phyloP scores from a whole-genome alignment of 257 asterid genomes.

The Fraxinus pennsylvanica region DNA sequence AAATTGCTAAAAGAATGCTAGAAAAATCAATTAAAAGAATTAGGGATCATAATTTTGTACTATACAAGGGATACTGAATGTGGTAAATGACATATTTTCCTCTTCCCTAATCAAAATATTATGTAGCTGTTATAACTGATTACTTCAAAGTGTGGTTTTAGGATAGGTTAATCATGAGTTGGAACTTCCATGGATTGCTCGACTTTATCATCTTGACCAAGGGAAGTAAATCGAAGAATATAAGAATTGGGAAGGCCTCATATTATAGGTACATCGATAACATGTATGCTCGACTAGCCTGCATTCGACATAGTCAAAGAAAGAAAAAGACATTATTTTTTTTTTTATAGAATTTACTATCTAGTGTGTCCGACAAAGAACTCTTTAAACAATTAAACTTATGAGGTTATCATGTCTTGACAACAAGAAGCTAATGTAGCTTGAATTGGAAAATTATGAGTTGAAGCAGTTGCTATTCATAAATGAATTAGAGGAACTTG shows the following conservation, averaged over 20 bases:
- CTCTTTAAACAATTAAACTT: background rate
- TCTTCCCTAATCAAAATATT: background rate
- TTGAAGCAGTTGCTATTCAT: slow-evolving; percentile 36
- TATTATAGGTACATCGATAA: slow-evolving; percentile 36
- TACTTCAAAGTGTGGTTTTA: too few species aligned
- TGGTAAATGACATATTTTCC: slow-evolving; percentile 27
- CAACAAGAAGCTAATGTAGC: slow-evolving; percentile 45
- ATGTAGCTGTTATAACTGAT: too few species aligned
- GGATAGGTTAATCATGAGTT: slow-evolving; percentile 53
- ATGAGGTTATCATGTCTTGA: slow-evolving; percentile 41
- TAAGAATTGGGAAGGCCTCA: slow-evolving; percentile 42
- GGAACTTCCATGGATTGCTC: slow-evolving; percentile 50
- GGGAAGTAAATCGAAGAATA: slow-evolving; percentile 62
- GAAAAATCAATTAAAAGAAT: slow-evolving; percentile 7
- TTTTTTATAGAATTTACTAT: background rate
- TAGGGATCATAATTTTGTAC: slow-evolving; percentile 26
- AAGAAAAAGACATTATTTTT: background rate
- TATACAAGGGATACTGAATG: slow-evolving; percentile 37
- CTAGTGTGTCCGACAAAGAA: background rate
- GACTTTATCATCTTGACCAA: slow-evolving; percentile 57
- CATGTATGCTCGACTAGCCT: background rate
- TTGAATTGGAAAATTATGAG: slow-evolving; percentile 51
- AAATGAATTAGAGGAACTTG: slow-evolving; percentile 54
- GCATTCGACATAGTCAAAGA: background rate
- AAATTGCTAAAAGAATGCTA: slow-evolving; percentile 38